phyloP scores from a whole-genome alignment of 2,329 filamentous ascomycete species.

The Neocatenulostroma microsporum region DNA sequence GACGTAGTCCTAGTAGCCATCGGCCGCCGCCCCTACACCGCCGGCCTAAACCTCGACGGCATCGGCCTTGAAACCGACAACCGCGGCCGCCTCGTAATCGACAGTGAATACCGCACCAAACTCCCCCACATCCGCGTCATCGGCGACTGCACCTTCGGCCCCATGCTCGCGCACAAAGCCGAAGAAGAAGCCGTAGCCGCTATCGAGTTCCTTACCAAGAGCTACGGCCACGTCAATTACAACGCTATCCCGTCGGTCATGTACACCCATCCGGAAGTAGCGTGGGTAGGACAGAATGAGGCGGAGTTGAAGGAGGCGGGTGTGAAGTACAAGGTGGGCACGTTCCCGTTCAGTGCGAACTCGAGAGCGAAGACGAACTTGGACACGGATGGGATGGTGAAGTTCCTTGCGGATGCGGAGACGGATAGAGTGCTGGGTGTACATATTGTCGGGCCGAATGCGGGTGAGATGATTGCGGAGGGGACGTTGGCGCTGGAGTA shows the following conservation, averaged over 20 bases:
- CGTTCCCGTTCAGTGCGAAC: conserved; percentile 97
- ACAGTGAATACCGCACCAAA: conserved; percentile 98
- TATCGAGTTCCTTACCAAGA: conserved; percentile 96
- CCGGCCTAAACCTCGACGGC: conserved; percentile 86
- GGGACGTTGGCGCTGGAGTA: conserved; percentile 93
- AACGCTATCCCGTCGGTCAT: conserved; percentile 95
- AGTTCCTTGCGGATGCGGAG: conserved; percentile 93
- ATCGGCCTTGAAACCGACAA: conserved; percentile 88
- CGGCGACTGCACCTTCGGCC: conserved; percentile 88
- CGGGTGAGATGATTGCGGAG: conserved; percentile 99
- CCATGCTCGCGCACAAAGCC: conserved; percentile 97
- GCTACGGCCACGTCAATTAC: conserved; percentile 98
- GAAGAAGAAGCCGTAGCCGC: conserved; percentile 96
- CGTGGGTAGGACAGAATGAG: conserved; percentile 97
- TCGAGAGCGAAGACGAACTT: conserved; percentile 98
- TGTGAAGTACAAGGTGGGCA: conserved; percentile 85
- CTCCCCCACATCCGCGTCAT: conserved; percentile 93
- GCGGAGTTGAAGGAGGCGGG: conserved; percentile 85
- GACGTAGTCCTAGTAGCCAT: conserved; percentile 97
- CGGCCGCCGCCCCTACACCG: conserved; percentile 88
- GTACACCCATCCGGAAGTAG: conserved; percentile 98
- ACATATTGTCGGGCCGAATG: conserved; percentile 93
- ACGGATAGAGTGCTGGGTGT: conserved; percentile 92
- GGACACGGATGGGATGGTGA: conserved; percentile 91
- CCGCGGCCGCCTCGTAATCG: conserved; percentile 88